Evolutionary conservation across 768 basidiomycete genomes (phyloP).

Genomic region (Xerocomellus chrysenteron): DNA sequence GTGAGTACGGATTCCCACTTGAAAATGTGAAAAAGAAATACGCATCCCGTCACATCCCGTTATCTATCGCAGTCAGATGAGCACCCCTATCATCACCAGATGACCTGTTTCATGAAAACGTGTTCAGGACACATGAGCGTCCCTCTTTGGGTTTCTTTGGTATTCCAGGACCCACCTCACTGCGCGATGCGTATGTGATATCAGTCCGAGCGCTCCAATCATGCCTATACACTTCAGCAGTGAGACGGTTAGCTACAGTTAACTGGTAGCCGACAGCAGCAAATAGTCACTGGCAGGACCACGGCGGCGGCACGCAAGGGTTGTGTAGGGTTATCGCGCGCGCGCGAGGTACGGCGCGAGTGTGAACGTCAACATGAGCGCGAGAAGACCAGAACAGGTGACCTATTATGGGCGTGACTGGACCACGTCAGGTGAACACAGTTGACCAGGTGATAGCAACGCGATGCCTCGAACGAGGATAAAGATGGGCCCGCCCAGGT

Average conservation of each 20-base stretch:
- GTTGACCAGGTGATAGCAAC: constrained; percentile 6
- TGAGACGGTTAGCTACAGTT: too few species aligned
- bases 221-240: background rate
- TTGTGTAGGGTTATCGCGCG: background rate
- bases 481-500: constrained; percentile 2
- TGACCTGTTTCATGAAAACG: constrained; percentile 14
- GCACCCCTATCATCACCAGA: constrained; percentile 1
- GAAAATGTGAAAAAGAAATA: background rate
- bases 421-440: constrained; percentile 18
- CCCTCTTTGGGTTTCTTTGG: background rate
- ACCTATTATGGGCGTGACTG: background rate
- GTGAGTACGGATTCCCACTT: background rate
- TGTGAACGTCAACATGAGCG: background rate
- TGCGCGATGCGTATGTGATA: background rate
- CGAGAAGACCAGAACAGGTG: constrained; percentile 14
- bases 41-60: background rate
- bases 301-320: background rate
- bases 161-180: background rate
- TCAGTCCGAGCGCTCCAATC: background rate
- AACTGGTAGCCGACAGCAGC: too few species aligned
- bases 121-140: constrained; percentile 12
- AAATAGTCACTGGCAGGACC: too few species aligned
- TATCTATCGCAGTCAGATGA: constrained; percentile 11
- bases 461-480: constrained; percentile 15
- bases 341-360: background rate